Conservation (phyloP, 2,329 filamentous ascomycete species). For the Lachnellula occidentalis region DNA sequence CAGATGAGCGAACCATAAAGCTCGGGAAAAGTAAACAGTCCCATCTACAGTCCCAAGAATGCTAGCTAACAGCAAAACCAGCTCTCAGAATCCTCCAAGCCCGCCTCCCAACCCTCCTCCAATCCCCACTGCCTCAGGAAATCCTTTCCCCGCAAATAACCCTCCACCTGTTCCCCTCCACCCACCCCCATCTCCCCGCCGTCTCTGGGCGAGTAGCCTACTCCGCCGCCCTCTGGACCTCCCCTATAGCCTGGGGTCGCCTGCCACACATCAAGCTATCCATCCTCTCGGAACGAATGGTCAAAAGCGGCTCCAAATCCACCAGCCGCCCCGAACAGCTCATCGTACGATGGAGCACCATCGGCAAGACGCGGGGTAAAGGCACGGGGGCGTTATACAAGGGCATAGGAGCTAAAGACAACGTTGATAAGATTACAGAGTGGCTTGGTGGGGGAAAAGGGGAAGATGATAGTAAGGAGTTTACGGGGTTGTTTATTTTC, state of each 20-base stretch:
- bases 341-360: slow-evolving; percentile 83
- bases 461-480: slow-evolving; percentile 64
- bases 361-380: slow-evolving; percentile 42
- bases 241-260: slow-evolving; percentile 91
- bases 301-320: slow-evolving; percentile 26
- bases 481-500: slow-evolving; percentile 89
- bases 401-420: slow-evolving; percentile 37
- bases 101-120: slow-evolving; percentile 60
- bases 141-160: slow-evolving; percentile 71
- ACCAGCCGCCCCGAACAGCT: slow-evolving; percentile 64
- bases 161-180: slow-evolving; percentile 66
- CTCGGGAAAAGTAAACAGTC: slow-evolving; percentile 32
- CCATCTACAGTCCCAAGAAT: background rate
- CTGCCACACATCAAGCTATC: slow-evolving; percentile 85
- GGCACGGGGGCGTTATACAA: slow-evolving; percentile 40
- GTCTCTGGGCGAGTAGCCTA: slow-evolving; percentile 89
- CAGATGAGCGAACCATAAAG: slow-evolving; percentile 55
- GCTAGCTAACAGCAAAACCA: slow-evolving; percentile 30
- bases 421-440: slow-evolving; percentile 48
- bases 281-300: slow-evolving; percentile 84
- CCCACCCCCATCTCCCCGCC: slow-evolving; percentile 83
- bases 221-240: slow-evolving; percentile 90
- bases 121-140: slow-evolving; percentile 64
- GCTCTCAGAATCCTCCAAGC: slow-evolving; percentile 61
- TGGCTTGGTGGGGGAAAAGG: slow-evolving; percentile 42